Evolutionary conservation across 2,329 filamentous ascomycete genomes (phyloP).

Genomic region (Diaporthe ilicicola): DNA sequence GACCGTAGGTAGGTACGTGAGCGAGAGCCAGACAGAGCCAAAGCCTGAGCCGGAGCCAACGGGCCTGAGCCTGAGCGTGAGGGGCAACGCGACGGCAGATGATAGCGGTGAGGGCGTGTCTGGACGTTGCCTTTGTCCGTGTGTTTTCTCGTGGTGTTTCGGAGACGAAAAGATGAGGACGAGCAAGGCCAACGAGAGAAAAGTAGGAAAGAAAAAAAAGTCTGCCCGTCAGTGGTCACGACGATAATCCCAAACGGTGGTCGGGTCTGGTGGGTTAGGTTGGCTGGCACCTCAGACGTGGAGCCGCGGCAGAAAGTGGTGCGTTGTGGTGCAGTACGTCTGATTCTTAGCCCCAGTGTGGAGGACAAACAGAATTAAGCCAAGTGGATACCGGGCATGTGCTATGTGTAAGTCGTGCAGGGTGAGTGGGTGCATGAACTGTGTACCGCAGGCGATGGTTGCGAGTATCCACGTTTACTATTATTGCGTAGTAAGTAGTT

Average conservation of each 20-base stretch:
- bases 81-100: constrained; percentile 8
- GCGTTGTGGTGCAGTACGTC: constrained; percentile 20
- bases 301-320: constrained; percentile 31
- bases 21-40: no score
- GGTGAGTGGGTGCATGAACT: not conserved
- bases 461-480: not conserved
- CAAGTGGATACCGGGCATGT: constrained; percentile 26
- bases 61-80: constrained; percentile 16
- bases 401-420: constrained; percentile 1
- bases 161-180: not conserved
- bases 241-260: constrained; percentile 21
- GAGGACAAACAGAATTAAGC: constrained; percentile 31
- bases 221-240: constrained; percentile 19
- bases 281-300: constrained; percentile 32
- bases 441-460: not conserved
- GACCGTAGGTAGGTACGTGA: not conserved
- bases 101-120: constrained; percentile 18
- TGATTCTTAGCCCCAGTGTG: constrained; percentile 28
- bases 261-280: constrained; percentile 19
- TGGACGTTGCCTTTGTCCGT: not conserved
- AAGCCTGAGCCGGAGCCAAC: not conserved
- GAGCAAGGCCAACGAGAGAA: not conserved
- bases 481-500: not conserved
- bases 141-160: not conserved
- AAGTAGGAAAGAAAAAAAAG: constrained; percentile 20